Percentiles rank a stretch among this genome's conserved stretches.
Conservation (phyloP, 176 grass and related monocot genomes). For the Zea luxurians region DNA sequence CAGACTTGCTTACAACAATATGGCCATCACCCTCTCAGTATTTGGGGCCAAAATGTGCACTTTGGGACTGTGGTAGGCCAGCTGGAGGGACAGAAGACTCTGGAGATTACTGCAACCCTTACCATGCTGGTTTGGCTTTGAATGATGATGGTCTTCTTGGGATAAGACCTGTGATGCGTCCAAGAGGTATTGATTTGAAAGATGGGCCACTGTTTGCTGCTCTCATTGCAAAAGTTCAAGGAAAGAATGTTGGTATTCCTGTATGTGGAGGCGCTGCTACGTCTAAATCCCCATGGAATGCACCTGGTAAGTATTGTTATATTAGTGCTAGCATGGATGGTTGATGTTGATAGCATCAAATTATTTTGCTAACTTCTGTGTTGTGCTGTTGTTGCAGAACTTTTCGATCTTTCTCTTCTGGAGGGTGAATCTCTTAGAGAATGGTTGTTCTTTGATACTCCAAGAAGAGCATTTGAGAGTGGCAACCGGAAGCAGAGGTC, state of each 20-base stretch:
- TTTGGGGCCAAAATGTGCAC: constrained; percentile 86
- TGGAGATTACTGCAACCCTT: constrained; percentile 77
- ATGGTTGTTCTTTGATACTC: constrained; percentile 95
- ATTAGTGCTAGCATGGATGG: not conserved
- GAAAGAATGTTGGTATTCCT: constrained; percentile 85
- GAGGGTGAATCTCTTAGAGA: constrained; percentile 92
- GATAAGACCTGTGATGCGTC: constrained; percentile 75
- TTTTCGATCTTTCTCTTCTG: constrained; percentile 82
- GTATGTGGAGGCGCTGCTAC: constrained; percentile 95
- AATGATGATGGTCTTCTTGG: constrained; percentile 88
- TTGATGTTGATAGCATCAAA: not conserved
- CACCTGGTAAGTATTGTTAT: constrained; percentile 56
- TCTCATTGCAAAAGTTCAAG: constrained; percentile 76
- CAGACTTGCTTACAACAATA: constrained; percentile 70
- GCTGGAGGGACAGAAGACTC: constrained; percentile 59
- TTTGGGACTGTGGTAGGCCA: constrained; percentile 84
- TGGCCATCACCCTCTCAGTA: constrained; percentile 77
- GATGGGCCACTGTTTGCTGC: constrained; percentile 83
- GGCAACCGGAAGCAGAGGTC: constrained; percentile 88
- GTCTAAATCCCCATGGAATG: constrained; percentile 94
- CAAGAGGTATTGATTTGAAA: constrained; percentile 88
- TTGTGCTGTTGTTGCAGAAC: constrained; percentile 56
- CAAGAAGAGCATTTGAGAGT: constrained; percentile 92
- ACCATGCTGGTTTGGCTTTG: constrained; percentile 71
- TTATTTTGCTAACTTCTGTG: constrained; percentile 29